Percentiles rank a stretch among this genome's conserved stretches.
phyloP scores from a whole-genome alignment of 2,329 filamentous ascomycete genomes.

The Eutypella sp. region DNA sequence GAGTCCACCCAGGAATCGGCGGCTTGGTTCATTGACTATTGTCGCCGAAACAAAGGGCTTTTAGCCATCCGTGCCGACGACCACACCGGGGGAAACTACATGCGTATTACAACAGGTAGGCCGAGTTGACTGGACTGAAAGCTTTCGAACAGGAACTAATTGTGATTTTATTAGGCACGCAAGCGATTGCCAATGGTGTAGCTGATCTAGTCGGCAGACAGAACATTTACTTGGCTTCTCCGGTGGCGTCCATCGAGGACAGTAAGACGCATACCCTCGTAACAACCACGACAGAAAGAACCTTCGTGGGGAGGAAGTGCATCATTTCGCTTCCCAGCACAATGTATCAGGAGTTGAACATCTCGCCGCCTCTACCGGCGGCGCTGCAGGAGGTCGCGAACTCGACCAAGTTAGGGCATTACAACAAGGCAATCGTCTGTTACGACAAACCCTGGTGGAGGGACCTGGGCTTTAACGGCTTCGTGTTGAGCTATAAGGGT shows the following conservation, averaged over 20 bases:
- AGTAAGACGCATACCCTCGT: conserved; percentile 9
- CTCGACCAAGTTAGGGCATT: conserved; percentile 35
- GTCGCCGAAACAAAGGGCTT: conserved; percentile 29
- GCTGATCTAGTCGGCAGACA: conserved; percentile 19
- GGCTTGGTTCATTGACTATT: conserved; percentile 34
- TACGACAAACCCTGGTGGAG: conserved; percentile 31
- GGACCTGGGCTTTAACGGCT: conserved; percentile 30
- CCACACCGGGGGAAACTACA: conserved; percentile 29
- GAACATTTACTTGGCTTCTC: conserved; percentile 12
- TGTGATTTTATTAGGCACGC: conserved; percentile 19
- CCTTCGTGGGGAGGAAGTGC: conserved; percentile 31
- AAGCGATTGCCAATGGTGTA: conserved; percentile 21
- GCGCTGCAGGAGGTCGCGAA: conserved; percentile 30
- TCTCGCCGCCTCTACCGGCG: conserved; percentile 38
- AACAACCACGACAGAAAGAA: conserved; percentile 17
- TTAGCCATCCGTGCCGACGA: conserved; percentile 31
- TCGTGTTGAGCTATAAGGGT: conserved; percentile 35
- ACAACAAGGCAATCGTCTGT: conserved; percentile 36
- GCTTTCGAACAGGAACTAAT: background rate
- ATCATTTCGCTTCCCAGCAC: conserved; percentile 47
- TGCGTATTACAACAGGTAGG: conserved; percentile 22
- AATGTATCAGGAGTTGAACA: conserved; percentile 39
- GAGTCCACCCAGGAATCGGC: conserved; percentile 32
- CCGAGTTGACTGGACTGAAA: conserved; percentile 9
- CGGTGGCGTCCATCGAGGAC: conserved; percentile 11